phyloP scores from a whole-genome alignment of 2,329 filamentous ascomycete genomes.

The Leptographium radiaticola region DNA sequence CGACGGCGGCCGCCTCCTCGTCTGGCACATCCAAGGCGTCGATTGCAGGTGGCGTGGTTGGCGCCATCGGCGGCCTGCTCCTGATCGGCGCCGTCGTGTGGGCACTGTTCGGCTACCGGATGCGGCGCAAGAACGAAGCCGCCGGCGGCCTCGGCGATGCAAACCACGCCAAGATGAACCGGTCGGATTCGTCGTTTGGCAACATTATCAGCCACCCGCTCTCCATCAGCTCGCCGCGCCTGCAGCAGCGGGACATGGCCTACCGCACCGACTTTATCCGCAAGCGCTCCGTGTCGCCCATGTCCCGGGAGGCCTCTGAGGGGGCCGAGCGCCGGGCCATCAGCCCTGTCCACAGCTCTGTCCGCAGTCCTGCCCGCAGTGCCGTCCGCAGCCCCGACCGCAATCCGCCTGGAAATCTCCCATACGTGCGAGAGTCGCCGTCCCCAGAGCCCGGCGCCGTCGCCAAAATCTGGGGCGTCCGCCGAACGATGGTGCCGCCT shows the following conservation, averaged over 20 bases:
- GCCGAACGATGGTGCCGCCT: conserved; percentile 5
- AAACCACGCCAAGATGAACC: conserved; percentile 12
- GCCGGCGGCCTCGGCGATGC: conserved; percentile 8
- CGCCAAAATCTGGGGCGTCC: neutral
- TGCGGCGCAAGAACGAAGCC: conserved; percentile 17
- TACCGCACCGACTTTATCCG: conserved; percentile 42
- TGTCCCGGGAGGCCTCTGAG: neutral
- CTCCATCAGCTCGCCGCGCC: conserved; percentile 43
- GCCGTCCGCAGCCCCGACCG: no score
- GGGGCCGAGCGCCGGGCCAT: no score
- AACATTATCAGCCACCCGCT: conserved; percentile 47
- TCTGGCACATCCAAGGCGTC: conserved; percentile 14
- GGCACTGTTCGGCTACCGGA: conserved; percentile 23
- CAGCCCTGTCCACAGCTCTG: no score
- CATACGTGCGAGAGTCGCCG: no score
- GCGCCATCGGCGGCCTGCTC: conserved; percentile 28
- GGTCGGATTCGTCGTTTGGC: conserved; percentile 27
- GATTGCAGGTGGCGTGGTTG: conserved; percentile 34
- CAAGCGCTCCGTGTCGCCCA: conserved; percentile 16
- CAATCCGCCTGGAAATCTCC: no score
- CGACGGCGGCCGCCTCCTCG: conserved; percentile 3
- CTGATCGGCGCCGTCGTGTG: conserved; percentile 25
- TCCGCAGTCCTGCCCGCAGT: no score
- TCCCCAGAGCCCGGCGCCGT: no score
- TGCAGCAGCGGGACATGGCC: conserved; percentile 21